Percentiles rank a stretch among this genome's conserved stretches.
Evolutionary conservation across 768 basidiomycete genomes (phyloP).

Genomic region (Tulasnella sp.): DNA sequence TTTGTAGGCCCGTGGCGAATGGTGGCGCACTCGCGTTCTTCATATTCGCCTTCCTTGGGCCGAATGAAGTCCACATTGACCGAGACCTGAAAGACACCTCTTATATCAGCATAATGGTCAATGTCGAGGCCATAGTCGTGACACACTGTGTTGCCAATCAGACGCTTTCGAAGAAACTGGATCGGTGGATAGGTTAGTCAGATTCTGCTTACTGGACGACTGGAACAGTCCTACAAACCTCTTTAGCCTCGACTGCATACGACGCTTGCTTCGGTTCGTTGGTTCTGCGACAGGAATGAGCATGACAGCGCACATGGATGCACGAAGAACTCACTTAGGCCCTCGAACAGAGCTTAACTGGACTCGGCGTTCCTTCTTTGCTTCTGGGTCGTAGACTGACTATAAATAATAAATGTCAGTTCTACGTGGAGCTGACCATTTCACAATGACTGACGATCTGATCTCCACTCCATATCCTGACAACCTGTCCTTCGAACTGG

Average conservation of each 20-base stretch:
- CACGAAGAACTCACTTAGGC: conserved; percentile 47
- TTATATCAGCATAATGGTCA: background rate
- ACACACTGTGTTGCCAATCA: conserved; percentile 82
- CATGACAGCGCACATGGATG: background rate
- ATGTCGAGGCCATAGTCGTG: background rate
- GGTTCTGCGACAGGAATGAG: conserved; percentile 36
- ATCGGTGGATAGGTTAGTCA: background rate
- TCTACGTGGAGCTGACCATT: background rate
- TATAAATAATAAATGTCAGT: conserved; percentile 2
- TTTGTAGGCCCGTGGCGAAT: conserved; percentile 74
- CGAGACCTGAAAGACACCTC: conserved; percentile 5
- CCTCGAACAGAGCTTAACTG: conserved; percentile 83
- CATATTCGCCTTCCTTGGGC: conserved; percentile 85
- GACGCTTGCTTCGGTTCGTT: conserved; percentile 78
- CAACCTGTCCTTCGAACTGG: conserved; percentile 68
- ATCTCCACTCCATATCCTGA: conserved; percentile 87
- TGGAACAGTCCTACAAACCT: conserved; percentile 28
- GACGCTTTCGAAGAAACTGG: conserved; percentile 73
- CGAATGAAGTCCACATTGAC: conserved; percentile 83
- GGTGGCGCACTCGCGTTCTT: conserved; percentile 86
- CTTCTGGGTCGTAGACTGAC: conserved; percentile 63
- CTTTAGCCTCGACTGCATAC: conserved; percentile 85
- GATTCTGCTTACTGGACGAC: conserved; percentile 9
- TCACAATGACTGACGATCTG: conserved; percentile 39
- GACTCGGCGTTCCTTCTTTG: conserved; percentile 64